Evolutionary conservation across 2,329 filamentous ascomycete genomes (phyloP).

Genomic region (Alternaria conjuncta): DNA sequence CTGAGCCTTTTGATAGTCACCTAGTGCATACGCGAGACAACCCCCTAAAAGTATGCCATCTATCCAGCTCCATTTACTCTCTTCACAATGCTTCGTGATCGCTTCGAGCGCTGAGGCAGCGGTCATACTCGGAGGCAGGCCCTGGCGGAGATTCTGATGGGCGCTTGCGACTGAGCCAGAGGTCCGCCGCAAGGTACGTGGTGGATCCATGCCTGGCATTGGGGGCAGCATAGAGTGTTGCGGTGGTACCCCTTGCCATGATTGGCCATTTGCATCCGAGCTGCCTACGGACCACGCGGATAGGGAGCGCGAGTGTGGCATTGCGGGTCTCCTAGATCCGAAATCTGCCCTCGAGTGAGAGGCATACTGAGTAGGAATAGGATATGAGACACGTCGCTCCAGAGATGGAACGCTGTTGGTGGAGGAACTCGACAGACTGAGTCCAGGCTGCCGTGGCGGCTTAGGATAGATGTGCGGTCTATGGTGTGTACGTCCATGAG

Average conservation of each 20-base stretch:
- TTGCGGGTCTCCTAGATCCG: slow-evolving; percentile 25
- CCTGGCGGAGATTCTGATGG: slow-evolving; percentile 35
- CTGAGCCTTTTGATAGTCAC: slow-evolving; percentile 78
- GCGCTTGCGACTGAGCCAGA: slow-evolving; percentile 42
- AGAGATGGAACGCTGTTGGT: slow-evolving; percentile 36
- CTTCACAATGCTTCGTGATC: slow-evolving; percentile 46
- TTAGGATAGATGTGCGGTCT: slow-evolving; percentile 68
- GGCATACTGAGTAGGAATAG: slow-evolving; percentile 30
- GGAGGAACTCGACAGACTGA: slow-evolving; percentile 54
- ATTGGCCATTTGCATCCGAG: slow-evolving; percentile 22
- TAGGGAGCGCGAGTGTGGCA: slow-evolving; percentile 38
- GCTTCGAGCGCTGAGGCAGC: slow-evolving; percentile 47
- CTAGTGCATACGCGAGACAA: slow-evolving; percentile 88
- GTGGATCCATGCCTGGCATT: slow-evolving; percentile 31
- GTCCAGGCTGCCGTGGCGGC: slow-evolving; percentile 63
- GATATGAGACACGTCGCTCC: slow-evolving; percentile 41
- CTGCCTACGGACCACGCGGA: slow-evolving; percentile 36
- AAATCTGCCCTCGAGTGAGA: slow-evolving; percentile 29
- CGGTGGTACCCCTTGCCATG: slow-evolving; percentile 34
- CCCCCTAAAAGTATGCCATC: slow-evolving; percentile 92
- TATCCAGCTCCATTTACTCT: slow-evolving; percentile 68
- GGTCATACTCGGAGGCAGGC: slow-evolving; percentile 43
- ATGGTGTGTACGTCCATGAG: slow-evolving; percentile 51
- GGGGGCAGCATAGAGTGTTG: slow-evolving; percentile 32
- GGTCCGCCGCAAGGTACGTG: slow-evolving; percentile 41